Evolutionary conservation across 371 early-diverging fungal genomes (phyloP), one percentile per base, ranked within the genome.

Genomic region (Mucor saturninus): DNA sequence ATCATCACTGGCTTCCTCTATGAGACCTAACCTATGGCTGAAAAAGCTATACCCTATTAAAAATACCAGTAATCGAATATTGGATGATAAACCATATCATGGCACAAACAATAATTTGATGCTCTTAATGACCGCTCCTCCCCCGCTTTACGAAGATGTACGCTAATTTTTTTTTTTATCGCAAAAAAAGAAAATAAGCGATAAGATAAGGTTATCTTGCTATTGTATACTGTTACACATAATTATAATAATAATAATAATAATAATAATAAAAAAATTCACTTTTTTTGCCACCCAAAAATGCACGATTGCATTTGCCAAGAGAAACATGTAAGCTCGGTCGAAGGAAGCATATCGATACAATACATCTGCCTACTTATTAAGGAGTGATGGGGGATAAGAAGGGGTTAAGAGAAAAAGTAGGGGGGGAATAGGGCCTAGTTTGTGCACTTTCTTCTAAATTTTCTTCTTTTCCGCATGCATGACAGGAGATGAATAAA

Each of bases 81-180:
- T 38, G 4, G 29, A 28, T 54, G 31, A 62, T n/a, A 45, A 38
- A 13, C 29, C 32, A 4, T 26, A 8, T 14, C n/a, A 26, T 32
- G 28, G 38, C 10, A 31, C 54, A 10, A 62, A 39, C 3, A 54
- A 62, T 46, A 37, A 37, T 38, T 48, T 62, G 4, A 62, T 62
- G 55, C 38, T 35, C 15, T 26, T 62, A 10, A 62, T 62, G 48
- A 62, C 62, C 15, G 62, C 54, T 8, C 62, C 62, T 2, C 62
- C 62, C 28, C 62, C 62, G 31, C 46, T 28, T 14, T 62, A 62
- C 7, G 55, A 62, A 39, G 55, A 62, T 1, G 37, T 45, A n/a
- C 43, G 28, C 6, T 48, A 48, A 21, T 29, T 26, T 28, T 8
- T 21, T 11, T 28, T 28, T 28, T 48, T 28, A 26, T 28, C 6